Conservation (phyloP, 73 alveolate species). For the Blepharisma japonicum region DNA sequence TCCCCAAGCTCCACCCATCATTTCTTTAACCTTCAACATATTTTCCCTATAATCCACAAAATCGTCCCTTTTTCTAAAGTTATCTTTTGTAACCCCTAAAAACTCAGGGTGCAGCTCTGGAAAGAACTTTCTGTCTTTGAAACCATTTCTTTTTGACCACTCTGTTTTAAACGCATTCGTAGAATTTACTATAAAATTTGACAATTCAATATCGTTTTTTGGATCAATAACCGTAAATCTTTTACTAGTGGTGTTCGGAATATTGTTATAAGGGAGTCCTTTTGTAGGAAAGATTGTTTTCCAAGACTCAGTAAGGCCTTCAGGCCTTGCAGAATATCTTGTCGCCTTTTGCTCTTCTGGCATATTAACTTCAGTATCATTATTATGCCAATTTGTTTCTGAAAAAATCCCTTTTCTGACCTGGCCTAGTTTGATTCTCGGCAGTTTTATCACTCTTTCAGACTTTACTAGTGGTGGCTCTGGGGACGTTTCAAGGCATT, state of each 20-base stretch:
- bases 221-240: conserved; percentile 10
- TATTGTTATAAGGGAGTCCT: background rate
- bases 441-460: conserved; percentile 22
- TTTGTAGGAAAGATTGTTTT: conserved; percentile 2
- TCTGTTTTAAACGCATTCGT: conserved; percentile 17
- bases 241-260: conserved; percentile 18
- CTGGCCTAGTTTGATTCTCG: background rate
- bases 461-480: background rate
- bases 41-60: conserved; percentile 20
- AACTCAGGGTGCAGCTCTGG: conserved; percentile 28
- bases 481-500: conserved; percentile 18
- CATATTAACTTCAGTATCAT: no score
- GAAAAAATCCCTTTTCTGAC: background rate
- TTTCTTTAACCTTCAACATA: conserved; percentile 22
- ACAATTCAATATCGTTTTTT: background rate
- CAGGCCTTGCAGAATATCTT: conserved; percentile 8
- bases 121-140: conserved; percentile 13
- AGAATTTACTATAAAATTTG: conserved; percentile 13
- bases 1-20: conserved; percentile 28
- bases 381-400: no score
- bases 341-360: background rate
- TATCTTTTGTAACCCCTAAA: background rate
- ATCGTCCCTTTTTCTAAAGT: background rate
- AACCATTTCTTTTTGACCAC: conserved; percentile 1
- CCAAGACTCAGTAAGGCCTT: no score